Evolutionary conservation across 1,284 basidiomycete species (phyloP).

Genomic region (Cryptococcus floricola): DNA sequence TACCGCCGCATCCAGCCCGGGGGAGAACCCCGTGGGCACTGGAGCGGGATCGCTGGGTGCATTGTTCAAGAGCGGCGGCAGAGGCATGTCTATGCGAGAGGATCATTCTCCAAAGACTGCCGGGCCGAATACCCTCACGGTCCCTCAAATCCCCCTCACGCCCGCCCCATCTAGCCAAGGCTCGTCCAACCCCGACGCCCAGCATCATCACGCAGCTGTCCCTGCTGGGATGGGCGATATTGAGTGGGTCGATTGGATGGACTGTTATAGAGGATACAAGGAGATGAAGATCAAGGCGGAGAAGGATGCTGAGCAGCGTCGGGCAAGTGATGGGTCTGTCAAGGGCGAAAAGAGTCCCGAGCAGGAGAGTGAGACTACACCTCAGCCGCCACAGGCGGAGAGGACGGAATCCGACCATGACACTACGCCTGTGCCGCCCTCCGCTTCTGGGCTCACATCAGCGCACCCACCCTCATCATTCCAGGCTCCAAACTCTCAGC

Average conservation of each 20-base stretch:
- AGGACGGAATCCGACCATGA: not conserved
- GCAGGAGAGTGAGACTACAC: not conserved
- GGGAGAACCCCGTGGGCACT: slow-evolving; percentile 24
- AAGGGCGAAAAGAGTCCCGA: not conserved
- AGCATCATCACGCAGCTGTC: too few species aligned
- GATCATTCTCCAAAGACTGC: not conserved
- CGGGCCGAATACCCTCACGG: slow-evolving; percentile 7
- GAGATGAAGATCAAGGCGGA: slow-evolving; percentile 54
- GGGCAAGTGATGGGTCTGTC: not conserved
- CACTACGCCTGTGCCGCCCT: too few species aligned
- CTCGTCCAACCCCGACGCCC: not conserved
- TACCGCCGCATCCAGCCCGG: slow-evolving; percentile 22
- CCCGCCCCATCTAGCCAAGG: not conserved
- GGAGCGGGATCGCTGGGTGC: not conserved
- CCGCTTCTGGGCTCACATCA: too few species aligned
- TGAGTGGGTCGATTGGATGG: slow-evolving; percentile 60
- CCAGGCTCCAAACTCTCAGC: too few species aligned
- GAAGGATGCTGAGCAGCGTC: slow-evolving; percentile 14
- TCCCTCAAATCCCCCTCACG: slow-evolving; percentile 4
- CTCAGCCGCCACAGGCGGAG: not conserved
- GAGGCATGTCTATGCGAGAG: too few species aligned
- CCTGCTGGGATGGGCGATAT: slow-evolving; percentile 45
- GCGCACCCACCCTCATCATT: too few species aligned
- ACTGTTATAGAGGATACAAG: slow-evolving; percentile 57
- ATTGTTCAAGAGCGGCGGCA: too few species aligned